Conservation (phyloP, 2,329 filamentous ascomycete species). For the Rhinocladiella similis region DNA sequence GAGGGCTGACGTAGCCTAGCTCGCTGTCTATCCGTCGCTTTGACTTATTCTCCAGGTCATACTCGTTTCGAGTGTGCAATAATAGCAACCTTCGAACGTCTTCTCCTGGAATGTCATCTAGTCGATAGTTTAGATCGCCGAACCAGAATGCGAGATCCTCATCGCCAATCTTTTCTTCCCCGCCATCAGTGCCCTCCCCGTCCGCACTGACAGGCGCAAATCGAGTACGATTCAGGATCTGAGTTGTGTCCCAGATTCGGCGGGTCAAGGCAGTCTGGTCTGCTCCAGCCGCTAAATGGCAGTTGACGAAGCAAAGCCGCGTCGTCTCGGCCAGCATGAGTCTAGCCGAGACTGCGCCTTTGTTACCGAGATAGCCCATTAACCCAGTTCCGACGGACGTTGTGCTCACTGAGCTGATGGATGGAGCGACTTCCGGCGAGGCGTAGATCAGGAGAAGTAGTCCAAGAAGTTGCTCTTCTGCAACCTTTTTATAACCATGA, state of each 20-base stretch:
- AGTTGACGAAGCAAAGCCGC: slow-evolving; percentile 84
- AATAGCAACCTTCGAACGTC: slow-evolving; percentile 84
- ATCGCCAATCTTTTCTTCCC: slow-evolving; percentile 73
- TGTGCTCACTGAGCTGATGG: slow-evolving; percentile 78
- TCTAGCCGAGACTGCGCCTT: slow-evolving; percentile 80
- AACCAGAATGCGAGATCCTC: slow-evolving; percentile 97
- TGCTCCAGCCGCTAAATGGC: slow-evolving; percentile 83
- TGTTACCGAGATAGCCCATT: slow-evolving; percentile 93
- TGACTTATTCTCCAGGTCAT: slow-evolving; percentile 56
- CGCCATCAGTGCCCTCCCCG: slow-evolving; percentile 60
- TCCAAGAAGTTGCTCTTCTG: slow-evolving; percentile 82
- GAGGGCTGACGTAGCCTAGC: slow-evolving; percentile 24
- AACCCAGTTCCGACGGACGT: slow-evolving; percentile 84
- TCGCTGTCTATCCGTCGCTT: slow-evolving; percentile 32
- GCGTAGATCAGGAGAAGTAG: slow-evolving; percentile 83
- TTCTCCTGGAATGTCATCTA: slow-evolving; percentile 83
- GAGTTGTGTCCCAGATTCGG: slow-evolving; percentile 83
- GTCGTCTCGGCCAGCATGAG: slow-evolving; percentile 89
- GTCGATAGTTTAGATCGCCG: slow-evolving; percentile 90
- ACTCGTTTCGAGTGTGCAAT: slow-evolving; percentile 78
- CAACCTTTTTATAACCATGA: slow-evolving; percentile 71
- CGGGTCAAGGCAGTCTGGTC: slow-evolving; percentile 76
- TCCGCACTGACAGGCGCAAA: slow-evolving; percentile 72
- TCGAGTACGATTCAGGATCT: slow-evolving; percentile 72
- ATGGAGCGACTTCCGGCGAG: slow-evolving; percentile 70